Conservation (phyloP, 495 filamentous ascomycete genomes). For the Aspergillus hancockii region DNA sequence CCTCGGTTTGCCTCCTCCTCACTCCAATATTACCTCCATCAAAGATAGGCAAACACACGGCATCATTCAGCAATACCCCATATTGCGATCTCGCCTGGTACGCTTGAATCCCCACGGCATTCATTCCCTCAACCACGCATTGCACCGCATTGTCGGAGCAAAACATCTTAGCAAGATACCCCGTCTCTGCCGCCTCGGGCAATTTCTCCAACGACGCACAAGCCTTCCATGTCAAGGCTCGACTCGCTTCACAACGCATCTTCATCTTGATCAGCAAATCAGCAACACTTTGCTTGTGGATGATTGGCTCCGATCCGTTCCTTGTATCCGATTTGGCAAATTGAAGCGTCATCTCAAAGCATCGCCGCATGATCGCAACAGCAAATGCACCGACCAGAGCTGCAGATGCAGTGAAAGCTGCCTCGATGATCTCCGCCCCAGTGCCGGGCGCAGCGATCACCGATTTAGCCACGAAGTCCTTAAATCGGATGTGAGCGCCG, state of each 20-base stretch:
- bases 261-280: constrained; percentile 20
- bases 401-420: constrained; percentile 2
- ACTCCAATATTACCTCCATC: not conserved
- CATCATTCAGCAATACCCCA: not conserved
- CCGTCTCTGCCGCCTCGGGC: constrained; percentile 12
- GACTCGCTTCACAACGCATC: constrained; percentile 15
- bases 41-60: not conserved
- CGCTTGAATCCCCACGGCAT: not conserved
- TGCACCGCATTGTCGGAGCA: constrained; percentile 9
- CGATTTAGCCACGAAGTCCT: constrained; percentile 8
- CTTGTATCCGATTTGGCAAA: constrained; percentile 9
- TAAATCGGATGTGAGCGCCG: constrained; percentile 12
- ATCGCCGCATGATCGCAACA: constrained; percentile 13
- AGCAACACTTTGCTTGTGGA: constrained; percentile 17
- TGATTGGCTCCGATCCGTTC: constrained; percentile 13
- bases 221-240: constrained; percentile 18
- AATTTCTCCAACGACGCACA: not conserved
- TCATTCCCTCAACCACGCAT: not conserved
- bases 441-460: constrained; percentile 13
- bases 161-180: constrained; percentile 14
- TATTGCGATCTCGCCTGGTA: not conserved
- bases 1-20: not conserved
- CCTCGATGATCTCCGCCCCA: constrained; percentile 1
- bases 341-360: constrained; percentile 15
- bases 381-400: constrained; percentile 20